Percentiles rank a stretch among this genome's conserved stretches.
Evolutionary conservation across 495 filamentous ascomycete genomes (phyloP).

Genomic region (Aspergillus carlsbadensis): DNA sequence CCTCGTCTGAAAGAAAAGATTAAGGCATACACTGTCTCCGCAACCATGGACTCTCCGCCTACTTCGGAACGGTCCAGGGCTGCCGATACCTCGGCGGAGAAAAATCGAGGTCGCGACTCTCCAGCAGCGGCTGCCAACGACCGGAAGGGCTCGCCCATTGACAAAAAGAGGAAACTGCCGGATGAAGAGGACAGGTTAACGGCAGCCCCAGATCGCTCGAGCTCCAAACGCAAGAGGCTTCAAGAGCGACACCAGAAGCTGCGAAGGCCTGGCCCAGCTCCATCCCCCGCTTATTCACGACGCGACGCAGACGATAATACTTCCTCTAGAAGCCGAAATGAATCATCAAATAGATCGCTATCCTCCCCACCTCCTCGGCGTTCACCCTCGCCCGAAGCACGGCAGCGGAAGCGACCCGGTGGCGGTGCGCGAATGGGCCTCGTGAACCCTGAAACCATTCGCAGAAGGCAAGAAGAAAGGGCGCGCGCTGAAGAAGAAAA

Average conservation of each 20-base stretch:
- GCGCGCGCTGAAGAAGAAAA: constrained; percentile 59
- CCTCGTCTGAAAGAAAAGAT: not conserved
- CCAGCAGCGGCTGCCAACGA: constrained; percentile 6
- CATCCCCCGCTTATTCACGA: constrained; percentile 44
- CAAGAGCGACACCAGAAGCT: constrained; percentile 45
- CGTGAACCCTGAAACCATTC: constrained; percentile 65
- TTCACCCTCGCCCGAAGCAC: constrained; percentile 45
- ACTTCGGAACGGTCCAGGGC: not conserved
- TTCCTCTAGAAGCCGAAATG: constrained; percentile 18
- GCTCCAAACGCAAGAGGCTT: constrained; percentile 42
- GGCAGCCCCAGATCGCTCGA: constrained; percentile 24
- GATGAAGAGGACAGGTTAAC: constrained; percentile 23
- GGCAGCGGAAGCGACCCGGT: constrained; percentile 84
- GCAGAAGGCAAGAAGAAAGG: constrained; percentile 63
- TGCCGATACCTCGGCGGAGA: not conserved
- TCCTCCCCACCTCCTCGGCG: constrained; percentile 36
- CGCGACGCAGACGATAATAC: constrained; percentile 32
- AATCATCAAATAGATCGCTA: constrained; percentile 30
- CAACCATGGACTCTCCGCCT: constrained; percentile 7
- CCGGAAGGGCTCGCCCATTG: constrained; percentile 21
- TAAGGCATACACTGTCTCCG: not conserved
- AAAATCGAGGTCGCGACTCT: constrained; percentile 10
- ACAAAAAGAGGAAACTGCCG: constrained; percentile 27
- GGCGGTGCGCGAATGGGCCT: constrained; percentile 74
- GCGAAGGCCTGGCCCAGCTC: constrained; percentile 37